Base-by-base conservation (phyloP, 768 basidiomycete genomes). In the Leccinum arenicola region DNA sequence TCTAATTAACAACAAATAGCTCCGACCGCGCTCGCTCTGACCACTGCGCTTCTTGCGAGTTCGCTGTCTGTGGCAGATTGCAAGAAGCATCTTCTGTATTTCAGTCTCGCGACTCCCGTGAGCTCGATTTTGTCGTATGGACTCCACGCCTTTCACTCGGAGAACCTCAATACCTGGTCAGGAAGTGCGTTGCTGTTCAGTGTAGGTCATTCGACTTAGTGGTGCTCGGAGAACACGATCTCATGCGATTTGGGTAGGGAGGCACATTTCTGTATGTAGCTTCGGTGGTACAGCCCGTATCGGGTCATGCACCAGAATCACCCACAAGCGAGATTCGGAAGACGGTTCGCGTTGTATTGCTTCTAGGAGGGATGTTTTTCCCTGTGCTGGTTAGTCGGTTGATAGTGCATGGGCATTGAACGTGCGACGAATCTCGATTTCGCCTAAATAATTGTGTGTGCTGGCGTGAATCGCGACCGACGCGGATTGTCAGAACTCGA, bases 251-350 rank as follows among this genome's bases (percentile, higher is more conserved):
- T 47, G 33, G 8, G 35, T 56, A 95, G 92, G 95, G 92, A 49
- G 95, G 95, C 9, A 94, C 93, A 3, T 97, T 97, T 75, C 78
- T 98, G 40, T 97, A 96, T 68, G 95, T 98, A 9, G 93, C 95
- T 1, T 94, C 94, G 1, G 88, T 93, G 43, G 78, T 94, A n/a
- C 91, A 93, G 67, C 84, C 89, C 3, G 81, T 88, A 33, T 86
- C 88, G 33, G 77, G 81, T 17, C 78, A 80, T 54, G 69, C 72
- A 27, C 73, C 68, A 40, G 75, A 63, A 61, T 59, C 64, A 27
- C 35, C 68, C 5, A 59, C 76, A 9, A 76, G 77, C 23, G 82
- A 80, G 47, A 72, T 86, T 47, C 72, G 75, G 12, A 78, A 80
- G 52, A 68, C 68, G 35, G 60, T 73, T 27, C 80, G 89, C 33